These are phyloP conservation scores for Candida odintsovae DNA, from an alignment of 805 yeast genomes.

Conservation along the genomic window DNA sequence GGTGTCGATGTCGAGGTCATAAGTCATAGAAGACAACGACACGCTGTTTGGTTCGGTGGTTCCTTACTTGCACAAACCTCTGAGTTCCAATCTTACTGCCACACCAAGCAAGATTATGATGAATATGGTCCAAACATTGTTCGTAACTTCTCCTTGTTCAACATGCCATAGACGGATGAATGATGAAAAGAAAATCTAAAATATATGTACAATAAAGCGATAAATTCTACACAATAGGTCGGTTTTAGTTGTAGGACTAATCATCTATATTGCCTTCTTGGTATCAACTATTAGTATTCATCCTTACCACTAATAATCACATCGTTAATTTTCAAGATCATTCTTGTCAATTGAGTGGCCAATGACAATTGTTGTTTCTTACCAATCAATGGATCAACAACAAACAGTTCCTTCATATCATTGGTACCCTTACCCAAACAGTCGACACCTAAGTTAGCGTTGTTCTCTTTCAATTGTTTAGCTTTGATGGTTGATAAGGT, in stretches of 20 bases:
- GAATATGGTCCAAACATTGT: conserved; percentile 98
- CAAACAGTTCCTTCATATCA: conserved; percentile 92
- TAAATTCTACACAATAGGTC: neutral
- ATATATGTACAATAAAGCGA: neutral
- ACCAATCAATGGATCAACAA: conserved; percentile 95
- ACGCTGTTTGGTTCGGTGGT: conserved; percentile 99
- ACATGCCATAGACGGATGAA: conserved; percentile 57
- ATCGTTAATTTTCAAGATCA: conserved; percentile 95
- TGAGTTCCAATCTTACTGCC: conserved; percentile 93
- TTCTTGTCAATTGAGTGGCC: conserved; percentile 96
- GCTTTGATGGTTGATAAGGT: conserved; percentile 80
- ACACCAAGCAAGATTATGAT: conserved; percentile 95
- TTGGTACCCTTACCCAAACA: conserved; percentile 83
- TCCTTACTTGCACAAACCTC: conserved; percentile 94
- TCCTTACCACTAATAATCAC: conserved; percentile 89
- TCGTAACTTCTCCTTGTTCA: conserved; percentile 91
- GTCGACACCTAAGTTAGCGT: conserved; percentile 82
- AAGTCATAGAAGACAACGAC: conserved; percentile 93
- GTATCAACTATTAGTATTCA: conserved; percentile 38
- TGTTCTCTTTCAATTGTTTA: conserved; percentile 69
- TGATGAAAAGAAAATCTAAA: neutral
- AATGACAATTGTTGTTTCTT: conserved; percentile 91
- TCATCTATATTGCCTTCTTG: neutral
- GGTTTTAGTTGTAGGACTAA: neutral
- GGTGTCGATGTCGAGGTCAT: conserved; percentile 98